Percentiles rank a stretch among this genome's conserved stretches.
Conservation (phyloP, 2,329 filamentous ascomycete genomes). For the Spiromastix sp. region DNA sequence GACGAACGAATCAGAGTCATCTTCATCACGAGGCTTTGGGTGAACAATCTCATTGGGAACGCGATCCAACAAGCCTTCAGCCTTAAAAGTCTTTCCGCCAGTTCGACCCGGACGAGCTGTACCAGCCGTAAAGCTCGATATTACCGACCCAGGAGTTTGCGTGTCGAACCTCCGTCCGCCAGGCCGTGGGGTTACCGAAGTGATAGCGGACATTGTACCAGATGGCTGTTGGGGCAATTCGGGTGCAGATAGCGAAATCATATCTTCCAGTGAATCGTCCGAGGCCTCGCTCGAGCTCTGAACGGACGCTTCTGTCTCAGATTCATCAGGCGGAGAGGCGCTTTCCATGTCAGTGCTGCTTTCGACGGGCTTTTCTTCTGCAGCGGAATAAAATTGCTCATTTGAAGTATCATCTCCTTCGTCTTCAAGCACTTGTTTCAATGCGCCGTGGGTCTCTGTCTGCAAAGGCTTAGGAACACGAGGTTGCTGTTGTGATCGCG, state of each 20-base stretch:
- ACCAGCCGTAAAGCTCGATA: conserved; percentile 76
- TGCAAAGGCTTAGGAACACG: conserved; percentile 23
- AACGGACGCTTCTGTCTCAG: conserved; percentile 45
- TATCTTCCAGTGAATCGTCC: conserved; percentile 84
- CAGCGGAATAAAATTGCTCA: conserved; percentile 86
- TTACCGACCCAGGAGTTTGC: conserved; percentile 76
- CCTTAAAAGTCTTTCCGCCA: conserved; percentile 71
- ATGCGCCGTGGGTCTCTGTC: conserved; percentile 39
- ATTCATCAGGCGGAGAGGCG: conserved; percentile 48
- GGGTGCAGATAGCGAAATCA: conserved; percentile 80
- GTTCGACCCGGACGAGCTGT: conserved; percentile 65
- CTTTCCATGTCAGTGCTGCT: conserved; percentile 39
- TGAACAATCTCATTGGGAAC: conserved; percentile 74
- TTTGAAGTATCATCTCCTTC: conserved; percentile 73
- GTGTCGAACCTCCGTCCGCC: conserved; percentile 59
- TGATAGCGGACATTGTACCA: conserved; percentile 69
- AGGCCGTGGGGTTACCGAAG: conserved; percentile 71
- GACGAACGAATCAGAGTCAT: conserved; percentile 75
- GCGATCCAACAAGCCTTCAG: conserved; percentile 60
- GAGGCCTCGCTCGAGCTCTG: conserved; percentile 63
- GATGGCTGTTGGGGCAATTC: conserved; percentile 65
- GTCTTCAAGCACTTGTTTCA: conserved; percentile 50
- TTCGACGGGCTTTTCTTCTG: conserved; percentile 56
- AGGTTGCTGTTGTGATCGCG: conserved; percentile 26
- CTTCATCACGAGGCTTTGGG: conserved; percentile 71